Conservation (phyloP, 345 rosid species). For the Euphorbia lathyris region DNA sequence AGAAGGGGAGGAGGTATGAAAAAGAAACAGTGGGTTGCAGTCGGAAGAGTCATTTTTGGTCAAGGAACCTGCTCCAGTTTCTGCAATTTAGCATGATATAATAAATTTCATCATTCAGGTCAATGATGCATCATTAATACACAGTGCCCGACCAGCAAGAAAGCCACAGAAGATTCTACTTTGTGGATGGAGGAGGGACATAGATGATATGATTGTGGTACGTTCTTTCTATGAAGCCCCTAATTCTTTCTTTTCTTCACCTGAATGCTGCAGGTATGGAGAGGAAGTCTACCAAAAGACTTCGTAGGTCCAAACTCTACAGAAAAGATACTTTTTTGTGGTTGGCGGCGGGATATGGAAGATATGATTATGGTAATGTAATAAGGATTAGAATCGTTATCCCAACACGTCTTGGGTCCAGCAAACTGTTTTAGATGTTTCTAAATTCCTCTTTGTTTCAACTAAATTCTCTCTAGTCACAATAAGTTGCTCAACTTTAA, state of each 20-base stretch:
- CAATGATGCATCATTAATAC: slow-evolving; percentile 56
- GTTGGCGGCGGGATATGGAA: slow-evolving; percentile 85
- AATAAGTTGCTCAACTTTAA: slow-evolving; percentile 14
- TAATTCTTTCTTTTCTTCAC: slow-evolving; percentile 47
- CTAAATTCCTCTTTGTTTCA: slow-evolving; percentile 12
- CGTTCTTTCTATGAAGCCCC: slow-evolving; percentile 59
- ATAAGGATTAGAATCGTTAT: slow-evolving; percentile 25
- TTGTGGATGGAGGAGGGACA: slow-evolving; percentile 87
- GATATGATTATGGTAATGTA: slow-evolving; percentile 73
- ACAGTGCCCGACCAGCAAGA: slow-evolving; percentile 52
- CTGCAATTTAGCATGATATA: slow-evolving; percentile 29
- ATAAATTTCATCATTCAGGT: slow-evolving; percentile 68
- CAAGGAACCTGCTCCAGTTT: slow-evolving; percentile 13
- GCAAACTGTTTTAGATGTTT: slow-evolving; percentile 28
- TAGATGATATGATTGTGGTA: slow-evolving; percentile 90
- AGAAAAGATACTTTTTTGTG: slow-evolving; percentile 71
- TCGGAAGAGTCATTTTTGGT: slow-evolving; percentile 11
- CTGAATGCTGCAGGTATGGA: slow-evolving; percentile 67
- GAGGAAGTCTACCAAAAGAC: slow-evolving; percentile 59
- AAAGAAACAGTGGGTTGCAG: slow-evolving; percentile 2
- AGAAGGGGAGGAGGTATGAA: neutral
- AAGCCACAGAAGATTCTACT: slow-evolving; percentile 82
- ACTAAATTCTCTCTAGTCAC: slow-evolving; percentile 15
- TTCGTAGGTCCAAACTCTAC: slow-evolving; percentile 48
- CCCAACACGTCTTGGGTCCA: slow-evolving; percentile 27